Percentiles rank a stretch among this genome's conserved stretches.
Conservation (phyloP, 2,329 filamentous ascomycete species). For the Hawksworthiomyces lignivorus region DNA sequence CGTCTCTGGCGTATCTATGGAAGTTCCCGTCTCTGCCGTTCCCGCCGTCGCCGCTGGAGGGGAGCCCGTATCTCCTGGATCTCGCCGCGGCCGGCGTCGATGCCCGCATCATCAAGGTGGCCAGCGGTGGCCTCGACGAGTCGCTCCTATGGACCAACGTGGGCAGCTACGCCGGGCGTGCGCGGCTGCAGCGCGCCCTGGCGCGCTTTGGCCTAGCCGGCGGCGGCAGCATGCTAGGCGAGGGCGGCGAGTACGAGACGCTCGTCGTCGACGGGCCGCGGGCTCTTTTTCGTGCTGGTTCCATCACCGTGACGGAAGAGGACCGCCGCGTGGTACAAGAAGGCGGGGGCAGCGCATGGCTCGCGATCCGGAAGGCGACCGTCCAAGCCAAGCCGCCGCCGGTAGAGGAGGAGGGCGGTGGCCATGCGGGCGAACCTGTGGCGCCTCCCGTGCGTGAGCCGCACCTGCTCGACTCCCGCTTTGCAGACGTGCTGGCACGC, state of each 20-base stretch:
- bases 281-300: constrained; percentile 53
- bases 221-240: constrained; percentile 64
- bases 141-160: constrained; percentile 75
- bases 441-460: constrained; percentile 45
- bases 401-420: constrained; percentile 9
- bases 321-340: constrained; percentile 50
- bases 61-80: constrained; percentile 50
- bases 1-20: constrained; percentile 84
- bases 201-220: constrained; percentile 59
- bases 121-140: constrained; percentile 80
- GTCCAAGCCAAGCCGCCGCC: constrained; percentile 35
- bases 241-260: constrained; percentile 95
- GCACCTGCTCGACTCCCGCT: constrained; percentile 58
- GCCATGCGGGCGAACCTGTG: constrained; percentile 8
- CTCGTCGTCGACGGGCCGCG: constrained; percentile 74
- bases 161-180: constrained; percentile 44
- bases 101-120: constrained; percentile 90
- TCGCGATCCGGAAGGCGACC: constrained; percentile 53
- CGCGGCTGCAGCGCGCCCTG: constrained; percentile 45
- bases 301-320: constrained; percentile 53
- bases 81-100: constrained; percentile 74
- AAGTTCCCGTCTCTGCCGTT: constrained; percentile 71
- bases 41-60: constrained; percentile 45
- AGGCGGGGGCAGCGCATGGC: constrained; percentile 70
- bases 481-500: constrained; percentile 31